Evolutionary conservation across 768 basidiomycete species (phyloP).

Genomic region (Pisolithus tinctorius): DNA sequence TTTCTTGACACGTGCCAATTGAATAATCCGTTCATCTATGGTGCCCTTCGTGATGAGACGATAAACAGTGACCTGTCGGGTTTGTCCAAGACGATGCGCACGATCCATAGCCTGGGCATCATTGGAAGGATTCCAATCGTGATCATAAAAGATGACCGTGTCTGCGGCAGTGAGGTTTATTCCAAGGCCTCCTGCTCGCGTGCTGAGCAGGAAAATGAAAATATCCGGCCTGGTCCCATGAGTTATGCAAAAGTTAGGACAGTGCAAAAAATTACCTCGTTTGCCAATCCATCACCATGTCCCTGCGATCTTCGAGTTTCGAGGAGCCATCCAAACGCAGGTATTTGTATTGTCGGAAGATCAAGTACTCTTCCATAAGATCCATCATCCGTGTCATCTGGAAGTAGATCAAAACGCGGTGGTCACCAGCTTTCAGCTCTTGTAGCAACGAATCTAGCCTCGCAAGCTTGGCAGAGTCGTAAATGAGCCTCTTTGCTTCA

Average conservation of each 20-base stretch:
- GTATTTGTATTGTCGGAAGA: conserved; percentile 95
- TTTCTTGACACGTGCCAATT: conserved; percentile 94
- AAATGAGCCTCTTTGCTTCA: conserved; percentile 89
- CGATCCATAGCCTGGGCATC: conserved; percentile 99
- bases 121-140: conserved; percentile 74
- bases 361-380: conserved; percentile 96
- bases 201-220: conserved; percentile 89
- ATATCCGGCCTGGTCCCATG: conserved; percentile 59
- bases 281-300: conserved; percentile 99
- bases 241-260: background rate
- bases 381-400: conserved; percentile 99
- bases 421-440: conserved; percentile 87
- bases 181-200: conserved; percentile 92
- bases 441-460: conserved; percentile 84
- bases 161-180: conserved; percentile 85
- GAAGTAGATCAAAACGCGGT: conserved; percentile 94
- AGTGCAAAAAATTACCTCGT: conserved; percentile 56
- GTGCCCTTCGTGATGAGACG: conserved; percentile 90
- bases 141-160: conserved; percentile 22
- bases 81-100: conserved; percentile 94
- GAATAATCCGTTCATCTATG: conserved; percentile 95
- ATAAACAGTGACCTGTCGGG: conserved; percentile 95
- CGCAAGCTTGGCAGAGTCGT: conserved; percentile 94
- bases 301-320: conserved; percentile 90
- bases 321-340: conserved; percentile 89